These are phyloP conservation scores for barley (Hordeum vulgare) DNA, from an alignment of 176 grass and related monocot genomes.

Conservation along the genomic window DNA sequence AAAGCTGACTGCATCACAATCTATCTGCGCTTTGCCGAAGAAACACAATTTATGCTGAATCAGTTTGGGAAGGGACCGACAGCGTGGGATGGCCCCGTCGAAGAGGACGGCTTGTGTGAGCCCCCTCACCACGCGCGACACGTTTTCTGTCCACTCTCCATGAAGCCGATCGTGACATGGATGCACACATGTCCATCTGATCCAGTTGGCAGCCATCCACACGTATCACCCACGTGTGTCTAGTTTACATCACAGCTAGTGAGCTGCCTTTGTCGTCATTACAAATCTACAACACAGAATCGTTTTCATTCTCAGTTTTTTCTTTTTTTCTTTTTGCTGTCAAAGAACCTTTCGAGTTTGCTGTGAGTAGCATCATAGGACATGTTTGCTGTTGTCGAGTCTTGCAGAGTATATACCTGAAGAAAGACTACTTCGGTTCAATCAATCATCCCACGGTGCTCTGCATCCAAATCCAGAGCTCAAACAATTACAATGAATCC, in stretches of 20 bases:
- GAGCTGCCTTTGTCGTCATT: no score
- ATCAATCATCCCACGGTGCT: neutral
- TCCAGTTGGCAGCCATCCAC: neutral
- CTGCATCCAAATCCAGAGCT: neutral
- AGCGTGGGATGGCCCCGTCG: no score
- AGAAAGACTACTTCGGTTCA: no score
- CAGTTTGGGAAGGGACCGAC: neutral
- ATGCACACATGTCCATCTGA: neutral
- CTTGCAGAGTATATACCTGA: neutral
- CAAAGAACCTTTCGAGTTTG: no score
- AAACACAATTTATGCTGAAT: neutral
- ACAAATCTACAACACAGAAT: no score
- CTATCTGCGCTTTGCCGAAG: neutral
- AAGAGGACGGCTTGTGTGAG: neutral
- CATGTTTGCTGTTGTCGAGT: neutral
- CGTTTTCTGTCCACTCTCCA: neutral
- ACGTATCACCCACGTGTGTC: no score
- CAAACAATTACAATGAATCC: neutral
- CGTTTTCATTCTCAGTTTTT: neutral
- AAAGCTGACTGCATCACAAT: neutral
- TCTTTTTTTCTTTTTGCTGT: neutral
- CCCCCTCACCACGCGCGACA: neutral
- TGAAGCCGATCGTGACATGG: neutral
- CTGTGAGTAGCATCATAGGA: neutral
- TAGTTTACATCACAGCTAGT: no score